Base-by-base conservation (phyloP, 495 filamentous ascomycete species). In the Podospora pseudoanserina region DNA sequence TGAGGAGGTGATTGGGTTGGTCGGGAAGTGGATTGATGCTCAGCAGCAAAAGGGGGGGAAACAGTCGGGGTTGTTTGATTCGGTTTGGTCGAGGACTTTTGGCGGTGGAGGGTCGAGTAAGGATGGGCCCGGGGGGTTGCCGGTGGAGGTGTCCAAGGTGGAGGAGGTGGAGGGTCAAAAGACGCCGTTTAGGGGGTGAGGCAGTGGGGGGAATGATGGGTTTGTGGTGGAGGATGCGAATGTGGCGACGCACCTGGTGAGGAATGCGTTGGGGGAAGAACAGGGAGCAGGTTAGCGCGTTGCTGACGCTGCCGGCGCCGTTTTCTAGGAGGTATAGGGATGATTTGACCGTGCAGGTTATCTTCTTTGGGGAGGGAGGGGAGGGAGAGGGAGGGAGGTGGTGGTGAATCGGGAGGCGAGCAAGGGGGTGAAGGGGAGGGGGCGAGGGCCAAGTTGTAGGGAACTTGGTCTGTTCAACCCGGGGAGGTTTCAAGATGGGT, bases 161-260 rank as follows among this genome's bases (percentile, higher is more conserved):
- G 79, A 71, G 13, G 69, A 65, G 26, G 9, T 11, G 9, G 83
- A 85, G 28, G 84, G 84, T 16, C 85, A 90, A 61, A 84, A 87
- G 69, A 88, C 89, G 2, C 95, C 95, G 0, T 90, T 97, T 72
- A 89, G 96, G 67, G 69, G 6, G 86, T 93, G 71, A 84, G 86
- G 70, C 95, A 97, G 78, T 96, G 92, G 85, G 89, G 82, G 84
- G 26, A 84, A 87, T 63, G 88, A 89, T 71, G 86, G 94, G 30
- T 99, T 97, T 69, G 91, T 96, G 26, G 92, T 95, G 3, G 90
- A 97, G 79, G 96, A 99, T 77, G 93, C 93, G 79, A 99, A 99
- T 70, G 94, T 89, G 2, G 96, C 96, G 0, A 98, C 96, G 3
- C 96, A 99, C 81, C 84, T 99, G 30, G 91, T 97, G 55, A 86